Evolutionary conservation across 2,329 filamentous ascomycete genomes (phyloP), one percentile per base, ranked within the genome.

Genomic region (Sporothrix inflata): DNA sequence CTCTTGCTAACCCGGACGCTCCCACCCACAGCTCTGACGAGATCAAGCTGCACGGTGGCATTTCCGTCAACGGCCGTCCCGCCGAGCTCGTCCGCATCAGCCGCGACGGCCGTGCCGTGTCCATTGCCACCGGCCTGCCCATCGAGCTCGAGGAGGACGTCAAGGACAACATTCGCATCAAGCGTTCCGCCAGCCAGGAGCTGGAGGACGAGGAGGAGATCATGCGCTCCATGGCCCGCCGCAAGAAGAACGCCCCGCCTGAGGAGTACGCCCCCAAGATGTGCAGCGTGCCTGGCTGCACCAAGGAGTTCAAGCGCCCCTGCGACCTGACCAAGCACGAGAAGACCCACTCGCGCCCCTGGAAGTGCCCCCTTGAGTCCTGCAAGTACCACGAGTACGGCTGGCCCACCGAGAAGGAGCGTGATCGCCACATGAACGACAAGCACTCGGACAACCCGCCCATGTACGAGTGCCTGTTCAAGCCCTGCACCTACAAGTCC

Each of bases 241-340:
- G 94, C 76, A 97, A 97, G 88, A 97, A 97, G 89, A 95, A 95
- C 73, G 93, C 94, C 47, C 91, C 90, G 69, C 91, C 92, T 6
- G 93, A 95, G 82, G 92, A 97, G 81, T 89, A 95, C 67, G 90
- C 93, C 65, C 92, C 89, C 72, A 91, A 95, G 83, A 89, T 89
- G 77, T 97, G 94, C 85, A 87, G 87, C 74, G 89, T 94, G 79
- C 85, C 85, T 5, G 88, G 89, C 53, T 98, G 95, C 83, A 90
- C 89, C 81, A 98, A 97, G 83, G 90, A 95, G 81, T 98, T 98
- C 85, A 97, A 96, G 83, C 91, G 96, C 74, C 94, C 94, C n/a
- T 98, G 96, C 82, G 96, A 99, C 81, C 85, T 98, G 73, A 98
- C 94, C 76, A 98, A 98, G 86, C 96, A 99, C 83, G 92, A 97